Evolutionary conservation across 352 stramenopile genomes (phyloP).

Genomic region (Phytopythium chamaehyphon): DNA sequence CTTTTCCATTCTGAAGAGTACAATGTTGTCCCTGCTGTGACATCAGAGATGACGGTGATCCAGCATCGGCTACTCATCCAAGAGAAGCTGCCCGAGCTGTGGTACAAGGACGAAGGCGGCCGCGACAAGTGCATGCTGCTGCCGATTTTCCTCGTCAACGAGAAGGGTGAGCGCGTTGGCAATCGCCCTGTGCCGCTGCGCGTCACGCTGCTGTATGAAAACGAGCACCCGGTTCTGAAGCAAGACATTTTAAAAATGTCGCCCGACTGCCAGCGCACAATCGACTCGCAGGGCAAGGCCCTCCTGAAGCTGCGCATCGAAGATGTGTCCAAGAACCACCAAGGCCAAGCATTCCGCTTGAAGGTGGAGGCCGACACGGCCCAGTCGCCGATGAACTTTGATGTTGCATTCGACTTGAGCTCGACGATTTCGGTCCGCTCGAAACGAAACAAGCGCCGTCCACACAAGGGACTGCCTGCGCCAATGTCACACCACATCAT

Average conservation of each 20-base stretch:
- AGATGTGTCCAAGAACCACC: constrained; percentile 97
- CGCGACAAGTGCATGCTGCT: constrained; percentile 86
- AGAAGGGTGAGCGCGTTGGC: constrained; percentile 74
- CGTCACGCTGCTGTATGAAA: constrained; percentile 85
- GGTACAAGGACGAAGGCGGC: constrained; percentile 85
- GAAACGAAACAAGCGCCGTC: constrained; percentile 92
- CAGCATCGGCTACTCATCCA: constrained; percentile 82
- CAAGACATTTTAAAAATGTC: constrained; percentile 94
- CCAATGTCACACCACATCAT: constrained; percentile 78
- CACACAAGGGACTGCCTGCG: constrained; percentile 37
- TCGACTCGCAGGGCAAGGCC: constrained; percentile 78
- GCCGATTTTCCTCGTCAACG: constrained; percentile 71
- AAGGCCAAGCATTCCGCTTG: constrained; percentile 92
- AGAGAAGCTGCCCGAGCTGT: constrained; percentile 78
- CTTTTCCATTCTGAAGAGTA: constrained; percentile 23
- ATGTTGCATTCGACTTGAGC: constrained; percentile 89
- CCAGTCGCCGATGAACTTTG: constrained; percentile 83
- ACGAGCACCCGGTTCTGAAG: constrained; percentile 89
- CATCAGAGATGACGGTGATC: constrained; percentile 81
- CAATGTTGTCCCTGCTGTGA: constrained; percentile 62
- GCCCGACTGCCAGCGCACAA: constrained; percentile 80
- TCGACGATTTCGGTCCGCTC: constrained; percentile 91
- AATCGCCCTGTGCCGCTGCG: constrained; percentile 71
- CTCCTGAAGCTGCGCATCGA: constrained; percentile 91
- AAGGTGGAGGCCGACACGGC: constrained; percentile 89